These are phyloP conservation scores for Laetiporus sulphureus DNA, from an alignment of 1,284 basidiomycete species.

Conservation along the genomic window DNA sequence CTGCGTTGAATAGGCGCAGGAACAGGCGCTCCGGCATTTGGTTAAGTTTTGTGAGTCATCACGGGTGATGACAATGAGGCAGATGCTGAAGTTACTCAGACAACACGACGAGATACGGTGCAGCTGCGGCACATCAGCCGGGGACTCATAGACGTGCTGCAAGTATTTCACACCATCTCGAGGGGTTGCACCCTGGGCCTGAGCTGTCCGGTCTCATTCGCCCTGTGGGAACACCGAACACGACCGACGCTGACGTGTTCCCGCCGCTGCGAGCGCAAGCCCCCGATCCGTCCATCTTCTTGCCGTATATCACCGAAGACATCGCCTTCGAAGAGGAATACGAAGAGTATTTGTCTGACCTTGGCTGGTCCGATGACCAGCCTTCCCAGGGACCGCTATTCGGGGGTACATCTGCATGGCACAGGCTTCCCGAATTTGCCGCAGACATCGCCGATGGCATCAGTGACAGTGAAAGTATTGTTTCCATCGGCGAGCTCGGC, in stretches of 20 bases:
- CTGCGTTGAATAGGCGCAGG: constrained; percentile 66
- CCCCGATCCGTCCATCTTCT: constrained; percentile 76
- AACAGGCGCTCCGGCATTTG: constrained; percentile 90
- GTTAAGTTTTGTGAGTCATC: constrained; percentile 83
- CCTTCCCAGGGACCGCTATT: constrained; percentile 33
- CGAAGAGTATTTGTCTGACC: constrained; percentile 79
- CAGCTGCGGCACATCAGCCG: constrained; percentile 48
- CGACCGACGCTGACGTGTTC: constrained; percentile 75
- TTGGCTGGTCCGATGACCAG: constrained; percentile 64
- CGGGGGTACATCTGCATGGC: constrained; percentile 67
- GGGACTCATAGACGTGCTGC: constrained; percentile 65
- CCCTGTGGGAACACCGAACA: constrained; percentile 70
- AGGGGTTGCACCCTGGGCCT: constrained; percentile 69
- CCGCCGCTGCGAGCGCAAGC: constrained; percentile 77
- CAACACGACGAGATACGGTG: constrained; percentile 76
- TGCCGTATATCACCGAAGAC: constrained; percentile 80
- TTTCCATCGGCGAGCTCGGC: constrained; percentile 80
- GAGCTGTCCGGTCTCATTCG: constrained; percentile 69
- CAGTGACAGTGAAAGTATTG: constrained; percentile 87
- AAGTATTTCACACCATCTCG: constrained; percentile 74
- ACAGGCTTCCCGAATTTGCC: constrained; percentile 63
- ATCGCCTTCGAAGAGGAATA: constrained; percentile 86
- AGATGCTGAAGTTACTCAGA: constrained; percentile 36
- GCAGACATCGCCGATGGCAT: constrained; percentile 73
- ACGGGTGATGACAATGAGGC: constrained; percentile 1